A percentile compares a stretch with the other conserved stretches of the same genome.
phyloP scores from a whole-genome alignment of 192 early-diverging fungal genomes.

The Jimgerdemannia flammicorona region DNA sequence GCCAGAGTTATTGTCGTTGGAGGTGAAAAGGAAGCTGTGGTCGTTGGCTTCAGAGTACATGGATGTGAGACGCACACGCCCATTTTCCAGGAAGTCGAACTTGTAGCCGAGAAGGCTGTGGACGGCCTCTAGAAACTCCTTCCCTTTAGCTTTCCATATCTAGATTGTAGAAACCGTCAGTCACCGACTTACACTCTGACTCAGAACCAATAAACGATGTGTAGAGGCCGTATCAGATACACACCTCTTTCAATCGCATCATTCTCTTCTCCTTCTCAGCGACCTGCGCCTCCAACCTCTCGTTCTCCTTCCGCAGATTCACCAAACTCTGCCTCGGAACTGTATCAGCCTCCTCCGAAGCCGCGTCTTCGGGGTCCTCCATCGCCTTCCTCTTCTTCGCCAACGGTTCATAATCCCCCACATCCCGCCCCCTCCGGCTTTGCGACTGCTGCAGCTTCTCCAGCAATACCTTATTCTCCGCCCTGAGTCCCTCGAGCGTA shows the following conservation, averaged over 20 bases:
- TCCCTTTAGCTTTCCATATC: constrained; percentile 62
- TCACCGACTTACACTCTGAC: no score
- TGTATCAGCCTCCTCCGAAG: constrained; percentile 11
- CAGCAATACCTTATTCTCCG: constrained; percentile 65
- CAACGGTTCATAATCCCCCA: neutral
- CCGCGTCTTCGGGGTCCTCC: constrained; percentile 12
- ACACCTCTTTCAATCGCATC: constrained; percentile 61
- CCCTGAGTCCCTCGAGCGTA: constrained; percentile 57
- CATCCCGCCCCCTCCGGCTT: neutral
- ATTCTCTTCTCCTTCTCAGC: constrained; percentile 66
- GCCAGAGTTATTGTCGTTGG: constrained; percentile 59
- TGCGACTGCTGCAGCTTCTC: constrained; percentile 30
- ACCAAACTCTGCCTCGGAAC: constrained; percentile 54
- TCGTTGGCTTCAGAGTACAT: constrained; percentile 57
- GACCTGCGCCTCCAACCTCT: constrained; percentile 43
- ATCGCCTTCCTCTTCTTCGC: constrained; percentile 1
- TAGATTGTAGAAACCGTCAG: constrained; percentile 8
- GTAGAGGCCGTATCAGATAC: neutral
- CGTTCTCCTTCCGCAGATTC: constrained; percentile 56
- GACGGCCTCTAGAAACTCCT: constrained; percentile 74
- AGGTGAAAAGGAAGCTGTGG: constrained; percentile 72
- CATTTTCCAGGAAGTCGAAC: constrained; percentile 63
- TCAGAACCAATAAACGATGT: neutral
- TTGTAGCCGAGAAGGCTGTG: constrained; percentile 69
- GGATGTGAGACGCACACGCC: constrained; percentile 72